Evolutionary conservation across 306 rosid genomes (phyloP).

Genomic region (Astragalus glycyphyllos): DNA sequence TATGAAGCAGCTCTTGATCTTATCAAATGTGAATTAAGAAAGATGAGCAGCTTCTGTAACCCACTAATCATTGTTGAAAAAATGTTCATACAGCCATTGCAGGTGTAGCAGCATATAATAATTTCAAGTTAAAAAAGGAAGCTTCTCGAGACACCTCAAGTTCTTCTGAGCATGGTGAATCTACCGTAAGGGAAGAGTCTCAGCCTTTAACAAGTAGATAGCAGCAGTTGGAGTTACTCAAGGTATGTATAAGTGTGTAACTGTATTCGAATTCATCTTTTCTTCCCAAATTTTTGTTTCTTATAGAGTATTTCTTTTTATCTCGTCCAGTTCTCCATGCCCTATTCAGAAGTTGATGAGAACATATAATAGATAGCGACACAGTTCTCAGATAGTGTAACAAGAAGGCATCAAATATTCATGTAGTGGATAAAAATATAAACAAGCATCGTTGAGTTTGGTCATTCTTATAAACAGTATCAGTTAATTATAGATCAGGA

Average conservation of each 20-base stretch:
- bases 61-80: slow-evolving; percentile 27
- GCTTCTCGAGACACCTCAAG: slow-evolving; percentile 51
- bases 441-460: slow-evolving; percentile 31
- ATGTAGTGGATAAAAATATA: slow-evolving; percentile 32
- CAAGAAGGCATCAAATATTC: slow-evolving; percentile 39
- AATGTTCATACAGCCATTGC: slow-evolving; percentile 76
- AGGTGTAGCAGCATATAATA: slow-evolving; percentile 97
- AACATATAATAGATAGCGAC: slow-evolving; percentile 36
- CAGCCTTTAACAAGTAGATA: slow-evolving; percentile 60
- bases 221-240: slow-evolving; percentile 45
- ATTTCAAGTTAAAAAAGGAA: slow-evolving; percentile 83
- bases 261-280: slow-evolving; percentile 12
- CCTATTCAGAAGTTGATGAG: slow-evolving; percentile 33
- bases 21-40: slow-evolving; percentile 23
- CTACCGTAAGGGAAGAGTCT: slow-evolving; percentile 50
- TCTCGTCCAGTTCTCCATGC: slow-evolving; percentile 38
- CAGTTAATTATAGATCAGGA: slow-evolving; percentile 46
- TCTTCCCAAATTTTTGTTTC: slow-evolving; percentile 31
- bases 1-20: slow-evolving; percentile 28
- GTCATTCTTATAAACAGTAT: slow-evolving; percentile 42
- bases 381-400: slow-evolving; percentile 33
- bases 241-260: slow-evolving; percentile 50
- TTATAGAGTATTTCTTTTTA: slow-evolving; percentile 10
- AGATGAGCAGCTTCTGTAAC: slow-evolving; percentile 13
- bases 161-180: slow-evolving; percentile 54